A percentile compares a stretch with the other conserved stretches of the same genome.
Evolutionary conservation across 129 eudicot species (phyloP).

Genomic region (Artemisia annua): DNA sequence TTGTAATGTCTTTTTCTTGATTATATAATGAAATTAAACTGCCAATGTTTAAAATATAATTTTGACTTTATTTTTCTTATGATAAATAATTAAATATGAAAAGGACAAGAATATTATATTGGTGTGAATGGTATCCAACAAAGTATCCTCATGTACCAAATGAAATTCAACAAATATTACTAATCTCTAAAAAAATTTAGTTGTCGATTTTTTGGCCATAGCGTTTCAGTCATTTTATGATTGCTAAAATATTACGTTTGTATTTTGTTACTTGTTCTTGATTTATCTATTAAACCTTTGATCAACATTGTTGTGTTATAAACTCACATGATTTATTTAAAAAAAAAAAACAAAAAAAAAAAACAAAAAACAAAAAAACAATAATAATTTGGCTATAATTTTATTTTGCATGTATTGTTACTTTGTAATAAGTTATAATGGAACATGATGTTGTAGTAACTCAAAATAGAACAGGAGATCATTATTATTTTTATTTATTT

Average conservation of each 20-base stretch:
- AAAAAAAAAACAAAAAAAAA: too few relatives aligned
- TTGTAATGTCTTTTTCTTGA: slow-evolving; percentile 32
- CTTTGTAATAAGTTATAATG: too few relatives aligned
- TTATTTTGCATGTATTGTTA: too few relatives aligned
- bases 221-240: not conserved
- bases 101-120: slow-evolving; percentile 17
- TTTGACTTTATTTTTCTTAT: slow-evolving; percentile 1
- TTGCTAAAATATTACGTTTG: not conserved
- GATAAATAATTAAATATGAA: slow-evolving; percentile 15
- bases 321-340: too few relatives aligned
- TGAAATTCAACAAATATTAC: slow-evolving; percentile 2
- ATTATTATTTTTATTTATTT: too few relatives aligned
- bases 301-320: too few relatives aligned
- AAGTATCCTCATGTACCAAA: not conserved
- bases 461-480: too few relatives aligned
- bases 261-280: not conserved
- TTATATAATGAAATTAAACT: not conserved
- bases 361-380: too few relatives aligned
- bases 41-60: not conserved
- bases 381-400: too few relatives aligned
- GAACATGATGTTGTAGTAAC: too few relatives aligned
- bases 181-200: too few relatives aligned
- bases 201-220: not conserved
- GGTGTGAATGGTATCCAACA: slow-evolving; percentile 6
- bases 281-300: too few relatives aligned